phyloP scores from a whole-genome alignment of 164 flowering plant species.

The Annona cherimola region DNA sequence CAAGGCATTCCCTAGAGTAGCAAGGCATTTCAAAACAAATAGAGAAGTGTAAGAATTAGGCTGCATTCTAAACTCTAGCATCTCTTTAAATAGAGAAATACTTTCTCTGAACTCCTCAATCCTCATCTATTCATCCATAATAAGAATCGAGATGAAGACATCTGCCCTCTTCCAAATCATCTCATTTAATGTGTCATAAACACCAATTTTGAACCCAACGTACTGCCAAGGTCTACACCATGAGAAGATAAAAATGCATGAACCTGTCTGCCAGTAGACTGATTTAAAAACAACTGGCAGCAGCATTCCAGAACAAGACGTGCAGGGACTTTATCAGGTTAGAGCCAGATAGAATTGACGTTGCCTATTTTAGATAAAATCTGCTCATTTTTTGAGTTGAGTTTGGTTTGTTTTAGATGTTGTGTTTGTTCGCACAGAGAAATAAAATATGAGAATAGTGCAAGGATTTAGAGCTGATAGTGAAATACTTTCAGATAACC shows the following conservation, averaged over 20 bases:
- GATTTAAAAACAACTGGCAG: slow-evolving; percentile 55
- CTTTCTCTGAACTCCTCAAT: slow-evolving; percentile 38
- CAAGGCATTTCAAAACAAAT: slow-evolving; percentile 47
- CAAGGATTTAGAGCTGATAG: too few relatives aligned
- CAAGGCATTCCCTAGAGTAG: slow-evolving; percentile 24
- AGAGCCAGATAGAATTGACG: slow-evolving; percentile 28
- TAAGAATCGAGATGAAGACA: slow-evolving; percentile 54
- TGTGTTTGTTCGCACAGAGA: slow-evolving; percentile 1
- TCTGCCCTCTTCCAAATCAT: slow-evolving; percentile 53
- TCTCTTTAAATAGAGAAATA: slow-evolving; percentile 29
- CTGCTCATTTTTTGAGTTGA: slow-evolving; percentile 25
- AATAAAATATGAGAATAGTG: too few relatives aligned
- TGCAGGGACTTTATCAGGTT: slow-evolving; percentile 13
- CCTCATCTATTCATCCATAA: slow-evolving; percentile 51
- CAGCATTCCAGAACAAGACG: slow-evolving; percentile 44
- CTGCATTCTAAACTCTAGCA: slow-evolving; percentile 36
- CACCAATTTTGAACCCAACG: slow-evolving; percentile 54
- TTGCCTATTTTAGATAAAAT: slow-evolving; percentile 42
- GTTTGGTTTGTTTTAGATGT: not conserved
- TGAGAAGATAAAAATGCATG: slow-evolving; percentile 31
- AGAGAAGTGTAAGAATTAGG: slow-evolving; percentile 41
- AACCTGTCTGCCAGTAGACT: slow-evolving; percentile 37
- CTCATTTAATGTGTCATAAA: slow-evolving; percentile 58
- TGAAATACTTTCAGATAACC: too few relatives aligned
- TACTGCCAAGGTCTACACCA: slow-evolving; percentile 24